phyloP scores from a whole-genome alignment of 192 early-diverging fungal species.

The Polychytrium aggregatum region DNA sequence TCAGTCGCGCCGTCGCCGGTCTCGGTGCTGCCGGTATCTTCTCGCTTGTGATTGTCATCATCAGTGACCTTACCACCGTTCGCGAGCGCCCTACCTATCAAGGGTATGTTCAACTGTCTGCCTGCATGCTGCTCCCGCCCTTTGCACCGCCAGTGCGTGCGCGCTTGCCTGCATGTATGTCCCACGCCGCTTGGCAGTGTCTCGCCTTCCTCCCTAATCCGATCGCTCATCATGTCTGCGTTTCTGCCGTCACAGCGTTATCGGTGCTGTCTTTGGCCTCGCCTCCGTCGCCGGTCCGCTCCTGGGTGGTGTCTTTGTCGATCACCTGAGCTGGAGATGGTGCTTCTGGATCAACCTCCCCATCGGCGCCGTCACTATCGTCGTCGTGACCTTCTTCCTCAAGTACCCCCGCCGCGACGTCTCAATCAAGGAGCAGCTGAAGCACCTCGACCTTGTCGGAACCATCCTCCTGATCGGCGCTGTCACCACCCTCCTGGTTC shows the following conservation, averaged over 20 bases:
- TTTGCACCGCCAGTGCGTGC: no score
- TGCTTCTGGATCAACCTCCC: conserved; percentile 72
- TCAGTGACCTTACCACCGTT: conserved; percentile 65
- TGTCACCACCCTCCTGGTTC: conserved; percentile 13
- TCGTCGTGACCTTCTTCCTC: conserved; percentile 41
- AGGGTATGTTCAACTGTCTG: conserved; percentile 8
- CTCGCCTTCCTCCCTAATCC: no score
- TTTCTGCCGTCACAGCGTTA: conserved; percentile 15
- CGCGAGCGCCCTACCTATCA: conserved; percentile 66
- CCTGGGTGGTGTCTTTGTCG: conserved; percentile 72
- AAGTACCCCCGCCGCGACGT: conserved; percentile 22
- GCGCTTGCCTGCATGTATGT: no score
- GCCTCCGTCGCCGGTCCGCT: conserved; percentile 70
- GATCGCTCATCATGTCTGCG: no score
- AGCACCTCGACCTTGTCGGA: conserved; percentile 33
- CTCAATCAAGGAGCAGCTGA: conserved; percentile 26
- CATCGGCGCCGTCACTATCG: conserved; percentile 53
- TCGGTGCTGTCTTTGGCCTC: conserved; percentile 63
- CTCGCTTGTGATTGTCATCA: conserved; percentile 67
- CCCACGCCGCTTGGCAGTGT: no score
- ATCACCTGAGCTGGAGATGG: conserved; percentile 30
- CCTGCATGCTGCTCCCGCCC: no score
- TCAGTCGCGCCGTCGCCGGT: conserved; percentile 62
- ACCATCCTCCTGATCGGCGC: conserved; percentile 12
- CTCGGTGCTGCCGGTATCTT: conserved; percentile 69